Base-by-base conservation (phyloP, 129 eudicot genomes). In the Lactuca sativa region DNA sequence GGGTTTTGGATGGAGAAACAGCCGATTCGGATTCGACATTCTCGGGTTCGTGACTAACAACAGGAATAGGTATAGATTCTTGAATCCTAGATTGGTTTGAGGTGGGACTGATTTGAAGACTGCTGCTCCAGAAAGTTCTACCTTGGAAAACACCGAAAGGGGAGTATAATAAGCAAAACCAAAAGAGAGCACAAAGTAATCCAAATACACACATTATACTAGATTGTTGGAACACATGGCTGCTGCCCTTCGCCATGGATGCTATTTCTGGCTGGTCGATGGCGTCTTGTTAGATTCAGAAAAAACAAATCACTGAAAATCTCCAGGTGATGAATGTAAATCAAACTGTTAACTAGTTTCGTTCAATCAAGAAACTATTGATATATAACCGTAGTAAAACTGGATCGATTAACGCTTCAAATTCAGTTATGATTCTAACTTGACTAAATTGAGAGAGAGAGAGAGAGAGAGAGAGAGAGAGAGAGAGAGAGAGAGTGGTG, bases 81-180 rank as follows among this genome's bases (percentile, higher is more conserved):
- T 82, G 4, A 41, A 38, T 16, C 47, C 41, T 59, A 5, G 78
- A 53, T 11, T 38, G 59, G 13, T 69, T 16, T 13, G 76, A 56
- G 59, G 16, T 59, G 47, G 78, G 82, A 66, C 47, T 79, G 9
- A 76, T 56, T 52, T 48, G 74, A 8, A 67, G 61, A 16, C 81
- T 59, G 4, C 80, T 74, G 67, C 73, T 25, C 17, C 43, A 59
- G 56, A 67, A 49, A 15, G 36, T 8, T 64, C 44, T 66, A 72
- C 74, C 78, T 61, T 86, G 92, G 56, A 89, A 75, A 8, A 79
- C 64, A 0, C 77, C 71, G 51, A 81, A 86, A 82, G 87, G 85
- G 76, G 87, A 86, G 70, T 77, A 86, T 66, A 92, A 67, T 36
- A 93, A 68, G 44, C 68, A 80, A 0, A 83, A 49, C 98, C 98